These are phyloP conservation scores for Suillus plorans DNA, from an alignment of 768 basidiomycete species.

Conservation along the genomic window DNA sequence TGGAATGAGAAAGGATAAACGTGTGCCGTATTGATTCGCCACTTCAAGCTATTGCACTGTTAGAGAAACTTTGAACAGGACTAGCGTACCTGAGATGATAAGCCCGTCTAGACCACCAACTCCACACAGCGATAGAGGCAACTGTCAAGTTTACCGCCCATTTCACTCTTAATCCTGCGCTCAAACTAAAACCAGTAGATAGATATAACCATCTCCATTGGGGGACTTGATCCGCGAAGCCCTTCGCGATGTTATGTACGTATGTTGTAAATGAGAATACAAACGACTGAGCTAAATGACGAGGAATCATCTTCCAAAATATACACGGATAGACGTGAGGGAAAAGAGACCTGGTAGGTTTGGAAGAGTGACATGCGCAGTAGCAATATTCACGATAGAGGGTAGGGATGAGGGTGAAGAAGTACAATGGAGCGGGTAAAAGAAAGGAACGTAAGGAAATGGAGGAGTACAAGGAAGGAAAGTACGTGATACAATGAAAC, in stretches of 20 bases:
- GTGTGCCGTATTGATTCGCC: neutral
- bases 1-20: neutral
- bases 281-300: constrained; percentile 1
- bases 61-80: neutral
- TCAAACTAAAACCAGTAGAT: neutral
- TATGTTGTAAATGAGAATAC: constrained; percentile 1
- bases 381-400: neutral
- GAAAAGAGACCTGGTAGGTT: neutral
- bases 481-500: neutral
- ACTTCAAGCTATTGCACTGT: neutral
- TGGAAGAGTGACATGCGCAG: neutral
- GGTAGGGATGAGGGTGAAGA: neutral
- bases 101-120: neutral
- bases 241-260: constrained; percentile 43
- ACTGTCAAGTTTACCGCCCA: too few species aligned
- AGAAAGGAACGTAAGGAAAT: neutral
- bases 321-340: constrained; percentile 8
- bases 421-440: neutral
- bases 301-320: constrained; percentile 10
- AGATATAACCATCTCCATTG: constrained; percentile 23
- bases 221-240: constrained; percentile 50
- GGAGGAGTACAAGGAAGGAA: neutral
- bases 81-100: neutral
- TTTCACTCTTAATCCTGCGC: neutral
- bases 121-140: neutral